Evolutionary conservation across 768 basidiomycete species (phyloP).

Genomic region (Boletus vermiculosoides): DNA sequence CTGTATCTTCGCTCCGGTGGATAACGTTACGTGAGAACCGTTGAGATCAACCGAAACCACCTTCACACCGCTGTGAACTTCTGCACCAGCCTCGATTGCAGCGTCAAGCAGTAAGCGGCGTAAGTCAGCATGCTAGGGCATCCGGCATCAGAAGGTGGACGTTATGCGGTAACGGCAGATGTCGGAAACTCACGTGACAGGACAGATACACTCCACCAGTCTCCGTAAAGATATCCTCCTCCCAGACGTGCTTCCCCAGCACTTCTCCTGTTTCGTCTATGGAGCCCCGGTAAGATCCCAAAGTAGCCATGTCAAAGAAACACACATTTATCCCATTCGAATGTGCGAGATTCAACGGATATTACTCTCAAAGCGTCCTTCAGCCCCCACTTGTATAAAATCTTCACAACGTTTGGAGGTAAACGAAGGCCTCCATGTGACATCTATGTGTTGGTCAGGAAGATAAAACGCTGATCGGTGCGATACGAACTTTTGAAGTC

Average conservation of each 20-base stretch:
- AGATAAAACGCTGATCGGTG: neutral
- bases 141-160: neutral
- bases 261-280: slow-evolving; percentile 45
- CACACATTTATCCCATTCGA: slow-evolving; percentile 31
- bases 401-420: slow-evolving; percentile 57
- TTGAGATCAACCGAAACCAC: slow-evolving; percentile 39
- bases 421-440: slow-evolving; percentile 44
- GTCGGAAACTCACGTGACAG: slow-evolving; percentile 41
- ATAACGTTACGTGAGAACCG: slow-evolving; percentile 35
- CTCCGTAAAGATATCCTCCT: slow-evolving; percentile 47
- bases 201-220: slow-evolving; percentile 49
- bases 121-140: slow-evolving; percentile 50
- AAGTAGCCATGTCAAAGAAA: neutral
- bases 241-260: slow-evolving; percentile 47
- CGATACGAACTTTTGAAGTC: slow-evolving; percentile 31
- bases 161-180: neutral
- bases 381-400: slow-evolving; percentile 57
- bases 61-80: slow-evolving; percentile 41
- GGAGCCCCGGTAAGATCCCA: slow-evolving; percentile 7
- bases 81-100: slow-evolving; percentile 47
- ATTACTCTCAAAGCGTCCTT: slow-evolving; percentile 42
- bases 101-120: slow-evolving; percentile 46
- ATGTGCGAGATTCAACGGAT: slow-evolving; percentile 18
- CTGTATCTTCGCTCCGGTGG: slow-evolving; percentile 41
- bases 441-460: slow-evolving; percentile 22